Percentiles rank a stretch among this genome's conserved stretches.
These are phyloP conservation scores for Fonsecaea pugnacius DNA, from an alignment of 2,329 filamentous ascomycete species.

Conservation along the genomic window DNA sequence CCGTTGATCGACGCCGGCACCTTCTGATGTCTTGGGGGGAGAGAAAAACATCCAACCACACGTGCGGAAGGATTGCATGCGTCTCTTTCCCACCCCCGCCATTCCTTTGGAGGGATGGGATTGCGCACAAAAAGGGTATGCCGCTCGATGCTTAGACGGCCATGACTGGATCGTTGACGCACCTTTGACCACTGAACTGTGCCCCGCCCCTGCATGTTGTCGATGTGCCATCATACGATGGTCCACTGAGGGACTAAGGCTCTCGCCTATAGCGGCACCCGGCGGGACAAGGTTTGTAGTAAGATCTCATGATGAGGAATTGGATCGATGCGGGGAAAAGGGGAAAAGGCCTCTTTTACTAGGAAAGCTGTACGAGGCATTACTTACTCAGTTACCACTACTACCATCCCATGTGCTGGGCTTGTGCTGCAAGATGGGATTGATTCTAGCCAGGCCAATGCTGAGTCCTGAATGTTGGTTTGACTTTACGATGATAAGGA, in stretches of 20 bases:
- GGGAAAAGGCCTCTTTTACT: neutral
- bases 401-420: too few relatives aligned
- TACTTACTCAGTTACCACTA: too few relatives aligned
- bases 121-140: neutral
- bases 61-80: neutral
- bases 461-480: too few relatives aligned
- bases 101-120: neutral
- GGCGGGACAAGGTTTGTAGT: neutral
- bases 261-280: neutral
- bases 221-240: slow-evolving; percentile 16
- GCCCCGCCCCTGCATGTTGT: neutral
- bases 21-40: neutral
- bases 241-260: slow-evolving; percentile 10
- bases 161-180: neutral
- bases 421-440: too few relatives aligned
- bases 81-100: too few relatives aligned
- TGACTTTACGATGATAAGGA: too few relatives aligned
- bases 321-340: neutral
- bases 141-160: neutral
- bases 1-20: neutral
- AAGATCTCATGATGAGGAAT: slow-evolving; percentile 2
- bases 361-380: too few relatives aligned
- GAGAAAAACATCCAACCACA: neutral
- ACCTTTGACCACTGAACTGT: neutral
- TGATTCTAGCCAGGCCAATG: too few relatives aligned